These are phyloP conservation scores for Fraxinus dipetala DNA, from an alignment of 305 asterid genomes.

Conservation along the genomic window DNA sequence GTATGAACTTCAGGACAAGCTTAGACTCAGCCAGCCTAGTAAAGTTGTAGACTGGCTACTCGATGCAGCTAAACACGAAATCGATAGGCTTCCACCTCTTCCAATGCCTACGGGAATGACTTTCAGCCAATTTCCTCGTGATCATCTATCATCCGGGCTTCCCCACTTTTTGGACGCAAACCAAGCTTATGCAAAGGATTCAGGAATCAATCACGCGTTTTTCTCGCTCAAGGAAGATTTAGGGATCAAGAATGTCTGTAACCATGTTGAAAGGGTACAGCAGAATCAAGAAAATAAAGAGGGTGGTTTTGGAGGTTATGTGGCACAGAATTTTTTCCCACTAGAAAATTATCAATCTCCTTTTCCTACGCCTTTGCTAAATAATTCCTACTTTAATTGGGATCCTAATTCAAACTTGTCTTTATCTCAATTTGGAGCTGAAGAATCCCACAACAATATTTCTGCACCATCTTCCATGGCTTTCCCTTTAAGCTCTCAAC, in stretches of 20 bases:
- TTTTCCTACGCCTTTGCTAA: conserved; percentile 32
- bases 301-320: conserved; percentile 35
- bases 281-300: conserved; percentile 33
- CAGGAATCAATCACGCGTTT: conserved; percentile 14
- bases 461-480: conserved; percentile 7
- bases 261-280: conserved; percentile 22
- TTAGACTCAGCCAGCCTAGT: conserved; percentile 74
- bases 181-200: conserved; percentile 18
- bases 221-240: conserved; percentile 1
- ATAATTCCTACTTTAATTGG: conserved; percentile 46
- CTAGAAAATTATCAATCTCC: conserved; percentile 30
- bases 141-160: conserved; percentile 17
- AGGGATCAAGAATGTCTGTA: conserved; percentile 18
- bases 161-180: conserved; percentile 33
- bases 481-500: conserved; percentile 39
- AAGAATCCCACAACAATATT: conserved; percentile 27
- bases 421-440: conserved; percentile 50
- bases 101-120: conserved; percentile 36
- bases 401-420: conserved; percentile 48
- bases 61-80: conserved; percentile 53
- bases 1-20: conserved; percentile 73
- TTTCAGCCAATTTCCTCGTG: conserved; percentile 20
- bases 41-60: conserved; percentile 76
- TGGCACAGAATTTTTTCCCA: conserved; percentile 59
- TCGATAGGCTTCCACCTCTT: conserved; percentile 73